phyloP scores from a whole-genome alignment of 129 eudicot species.

The Tanacetum coccineum region DNA sequence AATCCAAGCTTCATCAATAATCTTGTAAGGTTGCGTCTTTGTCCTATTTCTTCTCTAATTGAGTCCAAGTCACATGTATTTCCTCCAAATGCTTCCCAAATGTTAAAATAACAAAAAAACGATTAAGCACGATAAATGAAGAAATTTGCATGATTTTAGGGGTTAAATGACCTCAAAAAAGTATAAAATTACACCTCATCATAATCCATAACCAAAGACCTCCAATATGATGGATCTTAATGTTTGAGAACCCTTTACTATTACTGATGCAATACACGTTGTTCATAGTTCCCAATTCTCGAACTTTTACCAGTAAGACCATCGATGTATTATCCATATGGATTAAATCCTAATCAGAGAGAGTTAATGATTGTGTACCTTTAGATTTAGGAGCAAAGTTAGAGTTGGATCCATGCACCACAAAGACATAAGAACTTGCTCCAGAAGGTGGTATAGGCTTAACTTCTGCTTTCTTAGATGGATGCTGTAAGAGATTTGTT shows the following conservation, averaged over 20 bases:
- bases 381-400: not conserved
- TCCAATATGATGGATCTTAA: not conserved
- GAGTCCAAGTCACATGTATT: too few species aligned
- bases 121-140: too few species aligned
- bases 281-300: not conserved
- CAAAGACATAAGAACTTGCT: not conserved
- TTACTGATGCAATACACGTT: not conserved
- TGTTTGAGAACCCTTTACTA: not conserved
- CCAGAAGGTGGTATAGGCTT: too few species aligned
- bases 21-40: too few species aligned
- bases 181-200: too few species aligned
- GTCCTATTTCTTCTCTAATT: too few species aligned
- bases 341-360: not conserved
- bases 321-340: not conserved
- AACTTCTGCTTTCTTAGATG: not conserved
- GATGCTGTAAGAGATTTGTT: not conserved
- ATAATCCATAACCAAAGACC: not conserved
- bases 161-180: too few species aligned
- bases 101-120: too few species aligned
- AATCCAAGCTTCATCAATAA: too few species aligned
- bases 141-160: too few species aligned
- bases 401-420: not conserved
- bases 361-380: not conserved
- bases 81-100: too few species aligned
- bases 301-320: not conserved